phyloP scores from a whole-genome alignment of 768 basidiomycete genomes.

The Jaapia argillacea region DNA sequence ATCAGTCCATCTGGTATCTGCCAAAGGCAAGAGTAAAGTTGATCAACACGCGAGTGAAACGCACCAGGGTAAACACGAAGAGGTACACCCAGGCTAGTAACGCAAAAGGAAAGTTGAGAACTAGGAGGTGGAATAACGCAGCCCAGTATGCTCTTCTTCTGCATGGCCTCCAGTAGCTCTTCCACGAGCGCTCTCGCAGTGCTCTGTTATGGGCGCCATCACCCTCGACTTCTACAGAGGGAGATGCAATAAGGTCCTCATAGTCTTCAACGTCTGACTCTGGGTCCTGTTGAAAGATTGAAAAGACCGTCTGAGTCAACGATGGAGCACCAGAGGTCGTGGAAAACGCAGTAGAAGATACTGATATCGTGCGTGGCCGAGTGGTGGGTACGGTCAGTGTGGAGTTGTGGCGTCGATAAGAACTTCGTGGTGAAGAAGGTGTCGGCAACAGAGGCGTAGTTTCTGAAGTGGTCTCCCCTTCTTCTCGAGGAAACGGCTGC shows the following conservation, averaged over 20 bases:
- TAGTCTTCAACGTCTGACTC: constrained; percentile 2
- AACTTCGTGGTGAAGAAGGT: constrained; percentile 9
- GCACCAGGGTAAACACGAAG: constrained; percentile 72
- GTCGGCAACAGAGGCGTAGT: constrained; percentile 35
- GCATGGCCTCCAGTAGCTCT: constrained; percentile 59
- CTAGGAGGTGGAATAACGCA: constrained; percentile 56
- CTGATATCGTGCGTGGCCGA: constrained; percentile 47
- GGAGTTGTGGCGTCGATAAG: constrained; percentile 3
- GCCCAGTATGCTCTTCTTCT: constrained; percentile 45
- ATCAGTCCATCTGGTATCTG: too few species aligned
- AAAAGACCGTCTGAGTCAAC: constrained; percentile 57
- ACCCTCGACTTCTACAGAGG: constrained; percentile 4
- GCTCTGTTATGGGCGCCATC: constrained; percentile 10
- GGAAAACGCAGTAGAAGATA: constrained; percentile 39
- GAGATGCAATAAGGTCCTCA: constrained; percentile 3
- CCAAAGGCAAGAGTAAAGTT: too few species aligned
- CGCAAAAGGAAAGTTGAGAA: constrained; percentile 74
- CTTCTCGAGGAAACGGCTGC: constrained; percentile 12
- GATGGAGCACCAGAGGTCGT: constrained; percentile 47
- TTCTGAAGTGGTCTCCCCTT: constrained; percentile 29
- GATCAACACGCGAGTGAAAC: too few species aligned
- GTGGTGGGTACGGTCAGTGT: constrained; percentile 9
- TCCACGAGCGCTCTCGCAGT: constrained; percentile 29
- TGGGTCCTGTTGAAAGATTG: constrained; percentile 54
- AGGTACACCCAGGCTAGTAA: constrained; percentile 70